These are phyloP conservation scores for Phytomonas sp. DNA, from an alignment of 208 protist species.

Conservation along the genomic window DNA sequence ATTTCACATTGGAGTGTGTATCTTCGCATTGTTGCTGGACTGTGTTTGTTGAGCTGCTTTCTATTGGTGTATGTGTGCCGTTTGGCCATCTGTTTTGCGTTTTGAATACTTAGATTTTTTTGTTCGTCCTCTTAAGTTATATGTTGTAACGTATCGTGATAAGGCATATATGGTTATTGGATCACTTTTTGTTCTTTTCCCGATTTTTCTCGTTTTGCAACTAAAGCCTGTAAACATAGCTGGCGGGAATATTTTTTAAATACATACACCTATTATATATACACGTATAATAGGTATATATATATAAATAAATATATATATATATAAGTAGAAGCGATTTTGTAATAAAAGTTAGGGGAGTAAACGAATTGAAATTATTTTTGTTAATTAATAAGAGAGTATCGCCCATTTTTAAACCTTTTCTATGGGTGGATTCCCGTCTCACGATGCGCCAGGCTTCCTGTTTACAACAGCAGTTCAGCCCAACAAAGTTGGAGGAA, in stretches of 20 bases:
- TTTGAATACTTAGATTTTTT: conserved; percentile 9
- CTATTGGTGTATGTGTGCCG: conserved; percentile 11
- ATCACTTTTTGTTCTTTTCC: conserved; percentile 12
- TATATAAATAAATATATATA: conserved; percentile 4
- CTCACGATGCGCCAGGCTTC: conserved; percentile 72
- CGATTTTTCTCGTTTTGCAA: conserved; percentile 10
- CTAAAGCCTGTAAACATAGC: neutral
- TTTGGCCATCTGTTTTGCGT: conserved; percentile 1
- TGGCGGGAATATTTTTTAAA: neutral
- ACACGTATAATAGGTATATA: conserved; percentile 1
- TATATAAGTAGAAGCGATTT: neutral
- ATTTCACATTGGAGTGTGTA: neutral
- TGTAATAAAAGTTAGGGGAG: neutral
- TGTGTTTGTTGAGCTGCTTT: conserved; percentile 3
- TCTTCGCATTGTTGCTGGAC: neutral
- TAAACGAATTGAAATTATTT: neutral
- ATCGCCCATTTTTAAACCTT: conserved; percentile 1
- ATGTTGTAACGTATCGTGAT: conserved; percentile 4
- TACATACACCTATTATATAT: too few relatives aligned
- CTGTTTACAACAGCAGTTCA: conserved; percentile 72
- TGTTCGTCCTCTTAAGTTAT: conserved; percentile 8
- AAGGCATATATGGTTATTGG: conserved; percentile 5
- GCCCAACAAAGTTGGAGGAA: conserved; percentile 27
- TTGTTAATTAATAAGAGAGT: too few relatives aligned
- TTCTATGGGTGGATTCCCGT: conserved; percentile 76